Evolutionary conservation across 805 yeast species (phyloP), one percentile per base, ranked within the genome.

Genomic region (Candida bentonensis): DNA sequence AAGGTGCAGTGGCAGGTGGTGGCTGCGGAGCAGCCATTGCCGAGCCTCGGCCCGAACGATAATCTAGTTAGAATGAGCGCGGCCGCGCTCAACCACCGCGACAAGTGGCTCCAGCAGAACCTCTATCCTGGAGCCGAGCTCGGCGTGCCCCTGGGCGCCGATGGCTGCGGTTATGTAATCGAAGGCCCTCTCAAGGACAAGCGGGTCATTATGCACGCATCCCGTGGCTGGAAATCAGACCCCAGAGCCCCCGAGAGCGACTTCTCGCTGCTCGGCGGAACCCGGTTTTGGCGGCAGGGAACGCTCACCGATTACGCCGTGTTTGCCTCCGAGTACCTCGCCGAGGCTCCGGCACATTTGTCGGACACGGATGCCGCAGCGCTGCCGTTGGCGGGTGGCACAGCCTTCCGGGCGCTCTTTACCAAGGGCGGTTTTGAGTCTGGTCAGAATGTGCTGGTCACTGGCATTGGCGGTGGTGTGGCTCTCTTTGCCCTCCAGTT

Each of bases 381-480:
- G 20, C 41, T 52, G 3, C 55, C 55, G 17, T 33, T 52, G 11
- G 52, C 51, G 3, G 54, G 49, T 15, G 41, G 52, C 30, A 52
- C 55, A 2, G 55, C 55, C 3, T 52, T 47, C 47, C 44, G 53
- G 9, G 54, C 51, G 2, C 40, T 48, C 11, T 44, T 46, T 39
- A 45, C 51, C 21, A 40, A 27, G 15, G 53, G 44, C 22, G 41
- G 30, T 9, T 40, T 48, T 23, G 26, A 22, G 9, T 27, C 44
- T 3, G 47, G 45, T 15, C 26, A 40, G 25, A 47, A 47, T 13
- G 46, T 51, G 9, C 40, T 52, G 15, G 42, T 51, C 4, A 48
- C 51, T 4, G 84, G 78, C 3, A 67, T 64, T 2, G 87, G 86
- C 42, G 87, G 86, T 55, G 84, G 75, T 46, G 59, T 70, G 21